Percentiles rank a stretch among this genome's conserved stretches.
phyloP scores from a whole-genome alignment of 345 rosid genomes.

The Ailanthus altissimus region DNA sequence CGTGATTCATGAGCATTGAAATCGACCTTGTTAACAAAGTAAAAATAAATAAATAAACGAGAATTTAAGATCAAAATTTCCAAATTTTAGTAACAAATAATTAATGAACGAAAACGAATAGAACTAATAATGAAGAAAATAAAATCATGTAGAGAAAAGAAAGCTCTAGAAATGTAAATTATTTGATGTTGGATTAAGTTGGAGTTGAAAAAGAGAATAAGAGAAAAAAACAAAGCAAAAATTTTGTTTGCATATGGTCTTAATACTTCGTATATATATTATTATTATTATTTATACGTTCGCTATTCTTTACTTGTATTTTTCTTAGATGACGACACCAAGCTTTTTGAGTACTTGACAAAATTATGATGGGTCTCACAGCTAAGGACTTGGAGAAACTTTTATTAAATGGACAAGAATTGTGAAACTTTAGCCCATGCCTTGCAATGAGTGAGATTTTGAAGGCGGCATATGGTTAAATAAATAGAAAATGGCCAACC shows the following conservation, averaged over 20 bases:
- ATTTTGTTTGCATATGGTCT: not conserved
- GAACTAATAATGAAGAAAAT: not conserved
- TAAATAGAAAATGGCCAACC: not conserved
- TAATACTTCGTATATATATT: not conserved
- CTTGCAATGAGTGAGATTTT: not conserved
- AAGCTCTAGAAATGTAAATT: not conserved
- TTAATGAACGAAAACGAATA: not conserved
- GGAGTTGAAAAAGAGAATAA: too few species aligned
- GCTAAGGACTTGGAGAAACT: not conserved
- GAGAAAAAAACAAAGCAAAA: not conserved
- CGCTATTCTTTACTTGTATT: not conserved
- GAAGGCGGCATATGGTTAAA: not conserved
- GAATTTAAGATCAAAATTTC: not conserved
- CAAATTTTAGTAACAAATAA: not conserved
- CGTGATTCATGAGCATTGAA: too few species aligned
- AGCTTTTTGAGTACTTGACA: constrained; percentile 8
- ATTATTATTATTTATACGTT: not conserved
- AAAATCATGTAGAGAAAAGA: not conserved
- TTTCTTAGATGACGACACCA: not conserved
- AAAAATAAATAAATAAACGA: not conserved
- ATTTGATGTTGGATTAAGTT: too few species aligned
- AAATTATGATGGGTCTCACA: constrained; percentile 5
- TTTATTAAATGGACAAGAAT: not conserved
- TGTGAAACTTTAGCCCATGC: not conserved
- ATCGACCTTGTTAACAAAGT: too few species aligned